Evolutionary conservation across 108 stramenopile species (phyloP).

Genomic region (Fragilariopsis cylindrus): DNA sequence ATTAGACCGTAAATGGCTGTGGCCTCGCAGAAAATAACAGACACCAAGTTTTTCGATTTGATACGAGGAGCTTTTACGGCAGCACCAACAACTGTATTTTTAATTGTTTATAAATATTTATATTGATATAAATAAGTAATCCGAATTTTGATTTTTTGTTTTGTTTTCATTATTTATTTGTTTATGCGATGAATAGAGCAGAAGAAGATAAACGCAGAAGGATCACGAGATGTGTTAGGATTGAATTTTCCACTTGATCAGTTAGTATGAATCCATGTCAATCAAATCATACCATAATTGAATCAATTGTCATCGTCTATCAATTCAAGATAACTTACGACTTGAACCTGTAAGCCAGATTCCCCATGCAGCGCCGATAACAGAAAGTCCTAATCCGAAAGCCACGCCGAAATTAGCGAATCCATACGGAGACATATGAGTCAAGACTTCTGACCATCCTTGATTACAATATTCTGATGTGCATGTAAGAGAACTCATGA

Average conservation of each 20-base stretch:
- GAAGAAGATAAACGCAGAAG: not conserved
- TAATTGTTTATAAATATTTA: not conserved
- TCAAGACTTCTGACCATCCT: constrained; percentile 97
- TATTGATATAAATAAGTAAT: not conserved
- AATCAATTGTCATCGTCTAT: too few species aligned
- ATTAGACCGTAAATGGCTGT: constrained; percentile 99
- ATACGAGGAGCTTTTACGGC: constrained; percentile 99
- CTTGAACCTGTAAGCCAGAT: constrained; percentile 97
- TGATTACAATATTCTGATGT: constrained; percentile 73
- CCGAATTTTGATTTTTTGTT: too few species aligned
- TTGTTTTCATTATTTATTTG: not conserved
- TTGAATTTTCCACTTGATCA: too few species aligned
- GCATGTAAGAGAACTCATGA: constrained; percentile 48
- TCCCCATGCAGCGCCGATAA: constrained; percentile 97
- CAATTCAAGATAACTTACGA: constrained; percentile 8
- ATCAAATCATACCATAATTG: too few species aligned
- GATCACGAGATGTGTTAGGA: too few species aligned
- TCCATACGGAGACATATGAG: constrained; percentile 98
- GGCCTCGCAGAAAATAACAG: constrained; percentile 99
- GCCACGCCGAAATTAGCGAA: constrained; percentile 97
- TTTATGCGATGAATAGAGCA: not conserved
- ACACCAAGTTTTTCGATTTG: constrained; percentile 96
- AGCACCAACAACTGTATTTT: constrained; percentile 87
- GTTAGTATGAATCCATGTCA: too few species aligned
- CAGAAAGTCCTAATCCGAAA: constrained; percentile 93